Evolutionary conservation across 441 rosid species (phyloP).

Genomic region (Corymbia calophylla): DNA sequence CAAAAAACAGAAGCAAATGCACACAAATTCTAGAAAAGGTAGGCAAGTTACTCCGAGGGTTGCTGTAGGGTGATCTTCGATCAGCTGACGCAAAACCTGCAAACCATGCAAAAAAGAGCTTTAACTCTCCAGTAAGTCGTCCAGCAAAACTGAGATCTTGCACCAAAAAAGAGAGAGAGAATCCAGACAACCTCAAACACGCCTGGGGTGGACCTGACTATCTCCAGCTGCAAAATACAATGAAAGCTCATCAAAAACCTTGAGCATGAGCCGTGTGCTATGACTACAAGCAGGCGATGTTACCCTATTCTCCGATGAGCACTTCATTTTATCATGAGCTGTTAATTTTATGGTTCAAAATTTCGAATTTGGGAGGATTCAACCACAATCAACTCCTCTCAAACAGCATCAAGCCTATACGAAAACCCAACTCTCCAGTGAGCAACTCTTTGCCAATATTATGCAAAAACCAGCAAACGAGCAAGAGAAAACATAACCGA

Average conservation of each 20-base stretch:
- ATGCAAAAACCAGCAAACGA: neutral
- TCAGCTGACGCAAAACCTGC: slow-evolving; percentile 35
- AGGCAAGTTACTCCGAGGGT: slow-evolving; percentile 39
- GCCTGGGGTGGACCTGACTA: slow-evolving; percentile 46
- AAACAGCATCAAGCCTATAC: neutral
- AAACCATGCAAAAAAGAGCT: neutral
- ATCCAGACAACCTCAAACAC: slow-evolving; percentile 38
- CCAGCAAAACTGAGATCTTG: neutral
- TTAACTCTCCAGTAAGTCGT: neutral
- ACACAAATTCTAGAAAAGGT: neutral
- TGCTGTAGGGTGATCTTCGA: slow-evolving; percentile 29
- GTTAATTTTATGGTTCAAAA: neutral
- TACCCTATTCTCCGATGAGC: neutral
- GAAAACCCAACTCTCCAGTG: neutral
- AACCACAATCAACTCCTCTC: neutral
- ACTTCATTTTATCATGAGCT: neutral
- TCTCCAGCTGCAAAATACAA: slow-evolving; percentile 38
- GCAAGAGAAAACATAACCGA: neutral
- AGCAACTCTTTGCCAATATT: neutral
- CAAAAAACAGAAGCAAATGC: neutral
- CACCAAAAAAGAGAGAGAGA: neutral
- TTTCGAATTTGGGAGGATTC: neutral
- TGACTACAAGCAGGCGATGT: neutral
- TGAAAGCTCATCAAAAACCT: neutral
- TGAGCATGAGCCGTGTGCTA: neutral